Base-by-base conservation (phyloP, 2,329 filamentous ascomycete species). In the Cladosporium halotolerans region DNA sequence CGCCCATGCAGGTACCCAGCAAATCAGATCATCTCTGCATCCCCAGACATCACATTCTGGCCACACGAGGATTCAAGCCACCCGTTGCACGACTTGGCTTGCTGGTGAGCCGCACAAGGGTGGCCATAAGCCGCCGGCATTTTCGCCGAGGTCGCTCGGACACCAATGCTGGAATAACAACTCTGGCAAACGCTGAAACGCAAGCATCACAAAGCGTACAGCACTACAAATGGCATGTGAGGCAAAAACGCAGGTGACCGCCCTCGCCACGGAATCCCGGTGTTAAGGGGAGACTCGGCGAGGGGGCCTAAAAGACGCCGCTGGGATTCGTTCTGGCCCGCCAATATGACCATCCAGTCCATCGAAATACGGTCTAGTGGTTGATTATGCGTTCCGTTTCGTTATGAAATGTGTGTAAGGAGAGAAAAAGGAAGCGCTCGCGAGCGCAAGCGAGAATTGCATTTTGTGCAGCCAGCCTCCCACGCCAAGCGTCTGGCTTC, bases 291-390 rank as follows among this genome's bases (percentile, higher is more conserved):
- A 53, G 28, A 39, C 42, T 53, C 50, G 50, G 48, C 48, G 28
- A 51, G 40, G 40, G 28, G 40, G 48, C 48, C 40, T 51, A 51
- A 51, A 36, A 51, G 48, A 51, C 50, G 50, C 50, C 43, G 19
- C 50, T 45, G 42, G 50, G 9, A 11, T 54, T 54, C 41, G 39
- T 34, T 54, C 52, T 49, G 41, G 39, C 23, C 31, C 45, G 52
- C 52, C 52, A 54, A 54, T 54, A 54, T 54, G 52, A 54, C 52
- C 45, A 49, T 44, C 52, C 33, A 47, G 45, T 49, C 34, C 52
- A 49, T 50, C 31, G 18, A 28, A 47, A 38, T 41, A 14, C 32
- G n/a, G 45, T 44, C 39, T 44, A 39, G 52, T 49, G 45, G 52
- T 54, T 54, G 52, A 54, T 54, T 54, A 54, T 54, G 52, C 52